Evolutionary conservation across 805 yeast genomes (phyloP).

Genomic region (Candida maris): DNA sequence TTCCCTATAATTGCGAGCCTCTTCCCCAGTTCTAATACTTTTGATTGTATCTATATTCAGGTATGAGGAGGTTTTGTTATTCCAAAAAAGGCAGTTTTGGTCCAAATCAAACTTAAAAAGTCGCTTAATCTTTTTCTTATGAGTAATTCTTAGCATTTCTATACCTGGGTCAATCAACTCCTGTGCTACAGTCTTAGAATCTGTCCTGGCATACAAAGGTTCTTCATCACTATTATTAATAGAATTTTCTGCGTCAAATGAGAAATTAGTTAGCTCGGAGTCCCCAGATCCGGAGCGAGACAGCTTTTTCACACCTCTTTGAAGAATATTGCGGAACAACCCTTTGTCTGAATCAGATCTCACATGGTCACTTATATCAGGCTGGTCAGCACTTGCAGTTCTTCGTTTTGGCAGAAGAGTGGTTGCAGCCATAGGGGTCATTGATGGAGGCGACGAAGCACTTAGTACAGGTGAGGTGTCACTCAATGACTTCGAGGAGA

Average conservation of each 20-base stretch:
- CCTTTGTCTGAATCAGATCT: constrained; percentile 7
- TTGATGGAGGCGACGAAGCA: not conserved
- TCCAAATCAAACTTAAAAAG: constrained; percentile 53
- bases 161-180: constrained; percentile 55
- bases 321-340: constrained; percentile 7
- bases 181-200: constrained; percentile 38
- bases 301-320: constrained; percentile 12
- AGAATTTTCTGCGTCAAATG: constrained; percentile 2
- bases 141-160: constrained; percentile 64
- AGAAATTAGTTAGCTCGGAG: constrained; percentile 8
- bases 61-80: constrained; percentile 41
- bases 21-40: constrained; percentile 57
- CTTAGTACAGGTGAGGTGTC: too few species aligned
- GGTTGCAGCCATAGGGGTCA: constrained; percentile 1
- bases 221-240: constrained; percentile 11
- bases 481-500: too few species aligned
- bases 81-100: constrained; percentile 56
- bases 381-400: constrained; percentile 10
- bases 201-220: constrained; percentile 16
- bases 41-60: constrained; percentile 60
- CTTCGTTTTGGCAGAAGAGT: constrained; percentile 5
- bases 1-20: constrained; percentile 82
- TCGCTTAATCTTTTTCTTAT: constrained; percentile 60
- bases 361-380: constrained; percentile 11
- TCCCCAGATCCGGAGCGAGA: constrained; percentile 19